These are phyloP conservation scores for Magnolia kwangsiensis DNA, from an alignment of 164 flowering plant genomes.

Conservation along the genomic window DNA sequence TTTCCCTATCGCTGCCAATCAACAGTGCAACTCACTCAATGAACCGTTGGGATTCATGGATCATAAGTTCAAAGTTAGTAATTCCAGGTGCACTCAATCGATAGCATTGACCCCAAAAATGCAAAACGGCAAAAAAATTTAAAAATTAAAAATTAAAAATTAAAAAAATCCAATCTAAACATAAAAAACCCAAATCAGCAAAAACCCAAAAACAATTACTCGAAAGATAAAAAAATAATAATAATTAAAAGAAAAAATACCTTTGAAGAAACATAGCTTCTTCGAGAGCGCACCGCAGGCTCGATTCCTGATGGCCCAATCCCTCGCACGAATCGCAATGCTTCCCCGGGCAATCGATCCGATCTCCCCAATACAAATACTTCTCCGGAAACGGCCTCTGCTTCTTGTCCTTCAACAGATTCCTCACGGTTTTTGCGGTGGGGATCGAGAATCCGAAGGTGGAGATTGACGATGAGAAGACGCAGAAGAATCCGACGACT, in stretches of 20 bases:
- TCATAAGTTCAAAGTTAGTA: no score
- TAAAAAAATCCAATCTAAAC: not conserved
- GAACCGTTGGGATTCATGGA: not conserved
- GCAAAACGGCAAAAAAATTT: not conserved
- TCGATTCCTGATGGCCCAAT: constrained; percentile 94
- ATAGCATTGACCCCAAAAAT: not conserved
- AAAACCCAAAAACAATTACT: not conserved
- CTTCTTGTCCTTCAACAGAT: not conserved
- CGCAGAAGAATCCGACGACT: constrained; percentile 39
- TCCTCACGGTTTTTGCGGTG: constrained; percentile 12
- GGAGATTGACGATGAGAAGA: constrained; percentile 41
- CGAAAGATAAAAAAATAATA: not conserved
- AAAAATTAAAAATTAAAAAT: no score
- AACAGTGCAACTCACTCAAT: no score
- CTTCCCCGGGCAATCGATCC: constrained; percentile 96
- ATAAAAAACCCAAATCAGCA: not conserved
- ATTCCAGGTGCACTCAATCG: not conserved
- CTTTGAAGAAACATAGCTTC: constrained; percentile 87
- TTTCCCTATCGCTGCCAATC: no score
- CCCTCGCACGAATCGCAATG: constrained; percentile 91
- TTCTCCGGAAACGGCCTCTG: constrained; percentile 21
- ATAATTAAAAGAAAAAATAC: constrained; percentile 24
- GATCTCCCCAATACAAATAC: constrained; percentile 85
- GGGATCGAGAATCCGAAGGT: constrained; percentile 31
- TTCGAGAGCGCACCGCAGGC: constrained; percentile 96